Base-by-base conservation (phyloP, 768 basidiomycete genomes). In the Phanerochaete carnosa region DNA sequence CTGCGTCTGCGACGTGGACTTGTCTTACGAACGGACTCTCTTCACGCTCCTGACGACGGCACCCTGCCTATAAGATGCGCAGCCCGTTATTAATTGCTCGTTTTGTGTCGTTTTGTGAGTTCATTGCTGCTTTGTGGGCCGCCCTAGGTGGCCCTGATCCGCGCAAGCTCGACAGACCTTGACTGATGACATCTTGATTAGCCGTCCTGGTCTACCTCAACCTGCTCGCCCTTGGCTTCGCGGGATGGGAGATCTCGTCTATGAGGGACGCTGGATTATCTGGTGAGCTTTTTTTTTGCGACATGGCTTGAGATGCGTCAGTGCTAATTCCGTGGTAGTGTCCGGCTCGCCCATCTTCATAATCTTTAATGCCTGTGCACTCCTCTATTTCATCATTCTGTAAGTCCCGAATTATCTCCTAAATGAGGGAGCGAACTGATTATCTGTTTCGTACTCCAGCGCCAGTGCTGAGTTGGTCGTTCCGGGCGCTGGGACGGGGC, bases 11-110 rank as follows among this genome's bases (percentile, higher is more conserved):
- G 57, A 58, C 54, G 54, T 35, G 35, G 32, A 16, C 37, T 15
- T 22, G 23, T 25, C 54, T 22, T 25, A 25, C 51, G 29, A 29
- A 9, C 28, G 32, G 26, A 39, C 16, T 12, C 33, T 8, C 23
- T n/a, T 35, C 32, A 55, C 35, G 35, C 25, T 39, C 35, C 35
- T 43, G 32, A 55, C 54, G 54, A 55, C 33, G 15, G 13, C 32
- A 26, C 28, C 16, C n/a, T n/a, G n/a, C n/a, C n/a, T n/a, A n/a
- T n/a, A n/a, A n/a, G 32, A 79, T 82, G 77, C 75, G 72, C 58
- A 87, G 79, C 66, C 73, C 79, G 3, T 86, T 89, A 70, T 71
- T 88, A 55, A 70, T 85, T 57, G 68, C 81, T 59, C 84, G 88
- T 56, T 78, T 82, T 28, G 78, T 86, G 43, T 70, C 83, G 58